Base-by-base conservation (phyloP, 1,284 basidiomycete species). In the Ustilago bromivora region DNA sequence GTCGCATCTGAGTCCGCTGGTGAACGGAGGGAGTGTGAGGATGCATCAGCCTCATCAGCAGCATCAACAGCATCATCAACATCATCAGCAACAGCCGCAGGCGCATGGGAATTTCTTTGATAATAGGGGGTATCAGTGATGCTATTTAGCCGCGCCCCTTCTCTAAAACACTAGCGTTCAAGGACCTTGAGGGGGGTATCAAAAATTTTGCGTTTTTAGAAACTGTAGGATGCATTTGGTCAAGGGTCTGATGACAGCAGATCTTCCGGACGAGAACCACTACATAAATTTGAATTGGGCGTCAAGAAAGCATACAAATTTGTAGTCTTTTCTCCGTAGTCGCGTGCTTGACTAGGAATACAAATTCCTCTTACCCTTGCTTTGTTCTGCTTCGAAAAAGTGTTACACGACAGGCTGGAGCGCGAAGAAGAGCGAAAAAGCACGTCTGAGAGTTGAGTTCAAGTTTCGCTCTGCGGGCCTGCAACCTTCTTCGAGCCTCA, bases 1-100 rank as follows among this genome's bases (percentile, higher is more conserved):
- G 32, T 77, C 75, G 54, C 75, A 77, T 52, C 51, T 77, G 35
- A 72, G 69, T 23, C 74, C 74, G 15, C 53, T 76, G 43, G 63
- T 77, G 11, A 72, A 77, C 28, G 68, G 73, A 3, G 70, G 70
- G 5, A 66, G 58, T n/a, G 66, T 77, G 15, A 57, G 75, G 4
- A 71, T 76, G 68, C 68, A 76, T 36, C 68, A 49, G 13, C 64
- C 61, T 43, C 73, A 61, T 38, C 67, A 57, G 38, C 58, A 53
- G 23, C 60, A 68, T 32, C 61, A 63, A 6, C 66, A 67, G 23
- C 23, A 28, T 28, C 23, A 28, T 28, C 71, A 69, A 32, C 63
- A 61, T 8, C 63, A 61, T 12, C 60, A 62, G 15, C 65, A 66
- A 31, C 23, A 23, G 23, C 23, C 23, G 23, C 66, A 66, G 19